These are phyloP conservation scores for Teunomyces pallodes DNA, from an alignment of 805 yeast genomes.

Conservation along the genomic window DNA sequence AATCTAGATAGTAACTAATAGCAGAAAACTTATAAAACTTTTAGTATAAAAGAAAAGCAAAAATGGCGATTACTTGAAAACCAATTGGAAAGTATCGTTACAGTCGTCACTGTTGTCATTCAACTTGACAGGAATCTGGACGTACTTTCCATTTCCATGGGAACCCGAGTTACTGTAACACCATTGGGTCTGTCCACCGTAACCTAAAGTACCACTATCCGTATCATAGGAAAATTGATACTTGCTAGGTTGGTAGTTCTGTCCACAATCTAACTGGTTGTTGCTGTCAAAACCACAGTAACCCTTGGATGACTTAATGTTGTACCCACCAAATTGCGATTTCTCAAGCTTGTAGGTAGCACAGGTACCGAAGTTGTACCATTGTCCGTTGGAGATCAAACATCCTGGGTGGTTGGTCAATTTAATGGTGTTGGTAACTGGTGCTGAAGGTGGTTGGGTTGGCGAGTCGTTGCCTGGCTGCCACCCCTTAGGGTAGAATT, in stretches of 20 bases:
- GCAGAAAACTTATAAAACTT: background rate
- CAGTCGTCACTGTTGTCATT: slow-evolving; percentile 14
- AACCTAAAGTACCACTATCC: slow-evolving; percentile 45
- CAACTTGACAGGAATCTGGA: slow-evolving; percentile 21
- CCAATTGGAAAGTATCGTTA: slow-evolving; percentile 10
- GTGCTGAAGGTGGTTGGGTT: slow-evolving; percentile 18
- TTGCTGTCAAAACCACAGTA: slow-evolving; percentile 49
- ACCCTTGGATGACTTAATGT: slow-evolving; percentile 68
- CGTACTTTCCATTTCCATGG: slow-evolving; percentile 22
- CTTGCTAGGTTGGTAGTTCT: slow-evolving; percentile 16
- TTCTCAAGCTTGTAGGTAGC: slow-evolving; percentile 64
- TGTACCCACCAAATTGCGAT: slow-evolving; percentile 71
- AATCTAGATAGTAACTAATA: background rate
- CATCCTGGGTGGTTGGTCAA: slow-evolving; percentile 63
- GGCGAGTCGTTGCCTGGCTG: slow-evolving; percentile 2
- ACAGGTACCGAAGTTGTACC: slow-evolving; percentile 82
- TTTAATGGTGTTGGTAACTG: slow-evolving; percentile 33
- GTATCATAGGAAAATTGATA: slow-evolving; percentile 60
- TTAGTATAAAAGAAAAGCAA: background rate
- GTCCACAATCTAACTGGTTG: slow-evolving; percentile 13
- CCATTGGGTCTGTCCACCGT: slow-evolving; percentile 65
- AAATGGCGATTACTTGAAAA: slow-evolving; percentile 6
- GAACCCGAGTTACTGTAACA: slow-evolving; percentile 29
- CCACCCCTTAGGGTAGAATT: slow-evolving; percentile 65
- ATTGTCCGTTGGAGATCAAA: slow-evolving; percentile 79